These are phyloP conservation scores for Scorias spongiosa DNA, from an alignment of 2,329 filamentous ascomycete genomes.

Conservation along the genomic window DNA sequence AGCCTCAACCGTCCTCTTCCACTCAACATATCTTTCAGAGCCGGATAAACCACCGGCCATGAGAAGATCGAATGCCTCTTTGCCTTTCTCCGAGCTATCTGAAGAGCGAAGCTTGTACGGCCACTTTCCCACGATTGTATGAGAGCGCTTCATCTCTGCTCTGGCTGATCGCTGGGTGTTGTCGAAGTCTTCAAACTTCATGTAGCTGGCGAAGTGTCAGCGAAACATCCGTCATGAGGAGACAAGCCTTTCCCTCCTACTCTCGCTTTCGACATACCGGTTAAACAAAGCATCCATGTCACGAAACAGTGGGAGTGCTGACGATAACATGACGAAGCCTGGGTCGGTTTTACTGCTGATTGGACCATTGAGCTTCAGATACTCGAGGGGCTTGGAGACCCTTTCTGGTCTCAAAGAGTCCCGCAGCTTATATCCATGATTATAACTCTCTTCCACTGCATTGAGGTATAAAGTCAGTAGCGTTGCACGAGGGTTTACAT, in stretches of 20 bases:
- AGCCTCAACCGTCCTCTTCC: slow-evolving; percentile 1
- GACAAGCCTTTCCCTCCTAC: neutral
- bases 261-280: neutral
- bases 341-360: neutral
- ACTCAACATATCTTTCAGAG: slow-evolving; percentile 9
- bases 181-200: slow-evolving; percentile 2
- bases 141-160: slow-evolving; percentile 4
- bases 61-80: slow-evolving; percentile 7
- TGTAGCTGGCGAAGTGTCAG: slow-evolving; percentile 3
- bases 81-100: slow-evolving; percentile 1
- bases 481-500: slow-evolving; percentile 25
- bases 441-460: slow-evolving; percentile 10
- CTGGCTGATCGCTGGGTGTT: neutral
- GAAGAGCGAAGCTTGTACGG: slow-evolving; percentile 5
- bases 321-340: neutral
- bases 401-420: neutral
- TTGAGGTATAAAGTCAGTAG: slow-evolving; percentile 29
- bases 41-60: slow-evolving; percentile 3
- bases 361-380: neutral
- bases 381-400: neutral
- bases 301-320: neutral
- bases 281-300: neutral
- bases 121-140: slow-evolving; percentile 10
- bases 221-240: neutral
- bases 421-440: neutral